phyloP scores from a whole-genome alignment of 2,329 filamentous ascomycete genomes.

The Drechslera avenae region DNA sequence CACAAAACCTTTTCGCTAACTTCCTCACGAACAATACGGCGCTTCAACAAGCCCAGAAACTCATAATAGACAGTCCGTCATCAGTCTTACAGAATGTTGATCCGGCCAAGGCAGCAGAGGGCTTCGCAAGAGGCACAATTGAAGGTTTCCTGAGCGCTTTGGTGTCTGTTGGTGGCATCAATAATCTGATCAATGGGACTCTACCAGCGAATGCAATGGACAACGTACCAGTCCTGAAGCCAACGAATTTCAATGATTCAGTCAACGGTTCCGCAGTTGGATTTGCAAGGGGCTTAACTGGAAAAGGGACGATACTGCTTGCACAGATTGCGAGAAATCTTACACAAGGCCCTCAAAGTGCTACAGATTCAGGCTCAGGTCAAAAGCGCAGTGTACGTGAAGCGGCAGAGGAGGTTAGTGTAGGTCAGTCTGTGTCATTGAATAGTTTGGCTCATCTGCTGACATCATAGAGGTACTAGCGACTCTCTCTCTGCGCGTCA shows the following conservation, averaged over 20 bases:
- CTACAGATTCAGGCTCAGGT: not conserved
- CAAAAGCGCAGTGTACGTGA: constrained; percentile 9
- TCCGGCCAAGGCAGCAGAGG: constrained; percentile 31
- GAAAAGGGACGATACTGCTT: constrained; percentile 33
- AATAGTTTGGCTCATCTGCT: not conserved
- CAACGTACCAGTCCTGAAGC: constrained; percentile 26
- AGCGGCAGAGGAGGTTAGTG: constrained; percentile 9
- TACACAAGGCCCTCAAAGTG: constrained; percentile 13
- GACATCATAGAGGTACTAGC: constrained; percentile 17
- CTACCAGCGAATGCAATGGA: constrained; percentile 24
- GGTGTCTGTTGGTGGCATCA: constrained; percentile 32
- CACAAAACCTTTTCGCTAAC: constrained; percentile 27
- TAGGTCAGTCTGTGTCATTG: constrained; percentile 17
- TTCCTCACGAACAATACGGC: constrained; percentile 34
- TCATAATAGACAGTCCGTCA: constrained; percentile 9
- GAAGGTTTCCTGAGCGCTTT: constrained; percentile 34
- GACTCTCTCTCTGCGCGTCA: constrained; percentile 19
- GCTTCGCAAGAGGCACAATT: constrained; percentile 33
- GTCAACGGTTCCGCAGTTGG: constrained; percentile 32
- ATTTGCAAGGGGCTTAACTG: constrained; percentile 32
- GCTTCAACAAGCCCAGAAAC: constrained; percentile 5
- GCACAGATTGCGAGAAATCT: constrained; percentile 26
- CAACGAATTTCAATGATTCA: constrained; percentile 32
- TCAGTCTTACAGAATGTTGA: constrained; percentile 15
- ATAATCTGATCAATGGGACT: constrained; percentile 34